A percentile compares a stretch with the other conserved stretches of the same genome.
Conservation (phyloP, 106 monocot genomes). For the Apostasia shenzhenica region DNA sequence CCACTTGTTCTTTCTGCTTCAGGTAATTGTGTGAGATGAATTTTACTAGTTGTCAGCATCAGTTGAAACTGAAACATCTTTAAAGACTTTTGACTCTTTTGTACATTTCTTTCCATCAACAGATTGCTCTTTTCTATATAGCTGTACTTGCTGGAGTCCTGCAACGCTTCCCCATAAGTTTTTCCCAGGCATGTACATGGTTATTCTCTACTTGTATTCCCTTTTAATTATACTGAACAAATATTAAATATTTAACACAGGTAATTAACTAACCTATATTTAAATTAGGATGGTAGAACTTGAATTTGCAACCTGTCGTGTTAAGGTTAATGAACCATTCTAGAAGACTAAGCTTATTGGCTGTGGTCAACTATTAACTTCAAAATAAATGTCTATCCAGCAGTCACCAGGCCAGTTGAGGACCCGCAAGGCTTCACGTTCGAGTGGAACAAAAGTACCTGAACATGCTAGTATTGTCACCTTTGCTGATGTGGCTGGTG, state of each 20-base stretch:
- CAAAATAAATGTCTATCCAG: constrained; percentile 22
- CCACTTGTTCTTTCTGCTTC: no score
- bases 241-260: background rate
- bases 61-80: background rate
- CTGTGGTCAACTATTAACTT: background rate
- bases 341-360: no score
- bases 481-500: constrained; percentile 97
- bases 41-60: no score
- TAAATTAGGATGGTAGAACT: background rate
- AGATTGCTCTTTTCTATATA: constrained; percentile 85
- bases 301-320: no score
- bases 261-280: background rate
- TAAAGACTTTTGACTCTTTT: constrained; percentile 7
- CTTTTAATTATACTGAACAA: background rate
- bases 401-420: constrained; percentile 83
- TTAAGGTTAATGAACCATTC: no score
- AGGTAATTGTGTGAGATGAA: no score
- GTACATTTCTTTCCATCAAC: constrained; percentile 7
- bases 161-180: constrained; percentile 81
- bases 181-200: constrained; percentile 59
- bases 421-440: constrained; percentile 57
- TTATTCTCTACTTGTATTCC: background rate
- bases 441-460: constrained; percentile 61
- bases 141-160: constrained; percentile 76
- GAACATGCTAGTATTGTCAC: constrained; percentile 80